Conservation (phyloP, 352 stramenopile species). For the Phytopythium vexans region DNA sequence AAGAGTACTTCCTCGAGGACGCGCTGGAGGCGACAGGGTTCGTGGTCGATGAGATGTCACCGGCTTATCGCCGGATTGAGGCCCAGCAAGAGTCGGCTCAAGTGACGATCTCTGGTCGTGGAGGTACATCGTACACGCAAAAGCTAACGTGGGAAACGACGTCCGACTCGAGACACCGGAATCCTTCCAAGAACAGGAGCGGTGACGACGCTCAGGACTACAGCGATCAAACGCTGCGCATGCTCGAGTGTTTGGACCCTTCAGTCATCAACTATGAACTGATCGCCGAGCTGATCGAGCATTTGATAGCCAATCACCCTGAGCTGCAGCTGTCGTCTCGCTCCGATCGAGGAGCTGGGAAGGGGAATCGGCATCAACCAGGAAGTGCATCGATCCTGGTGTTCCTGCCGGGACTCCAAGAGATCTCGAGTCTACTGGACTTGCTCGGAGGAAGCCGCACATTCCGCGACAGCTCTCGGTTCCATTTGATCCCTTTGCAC, state of each 20-base stretch:
- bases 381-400: conserved; percentile 90
- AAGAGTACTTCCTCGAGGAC: conserved; percentile 96
- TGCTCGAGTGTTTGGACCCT: conserved; percentile 83
- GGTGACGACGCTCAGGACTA: conserved; percentile 39
- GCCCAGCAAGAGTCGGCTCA: conserved; percentile 38
- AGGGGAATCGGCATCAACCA: neutral
- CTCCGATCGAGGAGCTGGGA: neutral
- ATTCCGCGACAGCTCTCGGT: conserved; percentile 34
- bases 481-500: conserved; percentile 91
- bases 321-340: conserved; percentile 28
- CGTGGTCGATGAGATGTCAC: conserved; percentile 73
- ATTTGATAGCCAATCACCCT: conserved; percentile 58
- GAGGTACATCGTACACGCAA: conserved; percentile 58
- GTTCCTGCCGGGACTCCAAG: conserved; percentile 93
- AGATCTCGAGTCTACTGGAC: conserved; percentile 90
- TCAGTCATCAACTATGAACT: conserved; percentile 95
- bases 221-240: conserved; percentile 83
- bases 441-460: conserved; percentile 54
- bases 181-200: conserved; percentile 8
- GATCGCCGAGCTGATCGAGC: conserved; percentile 85
- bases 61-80: conserved; percentile 37
- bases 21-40: conserved; percentile 85
- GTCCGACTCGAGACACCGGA: conserved; percentile 29
- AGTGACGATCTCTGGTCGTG: conserved; percentile 59
- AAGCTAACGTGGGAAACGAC: conserved; percentile 54